Percentiles rank a stretch among this genome's conserved stretches.
Conservation (phyloP, 2,329 filamentous ascomycete genomes). For the Xylaria sp. region DNA sequence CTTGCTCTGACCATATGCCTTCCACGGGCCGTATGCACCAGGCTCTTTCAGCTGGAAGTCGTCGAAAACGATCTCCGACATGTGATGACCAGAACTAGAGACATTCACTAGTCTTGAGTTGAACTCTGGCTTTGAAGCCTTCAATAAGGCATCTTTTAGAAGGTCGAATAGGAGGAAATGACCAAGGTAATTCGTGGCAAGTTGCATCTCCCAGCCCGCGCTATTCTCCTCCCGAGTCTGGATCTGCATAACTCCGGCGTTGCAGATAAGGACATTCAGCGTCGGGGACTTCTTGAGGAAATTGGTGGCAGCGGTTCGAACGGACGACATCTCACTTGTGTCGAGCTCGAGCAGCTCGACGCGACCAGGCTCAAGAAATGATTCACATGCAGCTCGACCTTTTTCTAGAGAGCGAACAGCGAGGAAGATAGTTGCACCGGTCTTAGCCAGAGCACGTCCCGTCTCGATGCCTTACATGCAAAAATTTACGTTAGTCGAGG, state of each 20-base stretch:
- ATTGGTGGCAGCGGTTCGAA: conserved; percentile 31
- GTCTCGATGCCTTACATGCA: conserved; percentile 26
- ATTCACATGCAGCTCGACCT: conserved; percentile 18
- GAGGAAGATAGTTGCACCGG: conserved; percentile 34
- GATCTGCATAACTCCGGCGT: conserved; percentile 33
- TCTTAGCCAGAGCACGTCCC: conserved; percentile 33
- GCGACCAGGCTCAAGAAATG: conserved; percentile 32
- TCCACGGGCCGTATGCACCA: conserved; percentile 21
- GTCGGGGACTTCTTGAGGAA: conserved; percentile 35
- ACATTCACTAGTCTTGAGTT: conserved; percentile 37
- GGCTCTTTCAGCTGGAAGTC: conserved; percentile 28
- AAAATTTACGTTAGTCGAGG: background rate
- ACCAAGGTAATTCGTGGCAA: conserved; percentile 35
- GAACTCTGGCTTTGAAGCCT: conserved; percentile 27
- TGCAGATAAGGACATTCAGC: conserved; percentile 50
- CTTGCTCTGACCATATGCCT: conserved; percentile 55
- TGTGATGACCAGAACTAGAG: conserved; percentile 30
- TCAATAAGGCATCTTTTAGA: conserved; percentile 28
- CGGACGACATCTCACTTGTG: conserved; percentile 17
- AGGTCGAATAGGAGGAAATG: conserved; percentile 37
- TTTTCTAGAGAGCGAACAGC: conserved; percentile 31
- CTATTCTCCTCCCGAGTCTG: conserved; percentile 30
- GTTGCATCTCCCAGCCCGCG: conserved; percentile 38
- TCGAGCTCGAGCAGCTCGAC: conserved; percentile 35
- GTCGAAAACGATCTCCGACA: conserved; percentile 27